Evolutionary conservation across 306 rosid species (phyloP).

Genomic region (Vigna radiata): DNA sequence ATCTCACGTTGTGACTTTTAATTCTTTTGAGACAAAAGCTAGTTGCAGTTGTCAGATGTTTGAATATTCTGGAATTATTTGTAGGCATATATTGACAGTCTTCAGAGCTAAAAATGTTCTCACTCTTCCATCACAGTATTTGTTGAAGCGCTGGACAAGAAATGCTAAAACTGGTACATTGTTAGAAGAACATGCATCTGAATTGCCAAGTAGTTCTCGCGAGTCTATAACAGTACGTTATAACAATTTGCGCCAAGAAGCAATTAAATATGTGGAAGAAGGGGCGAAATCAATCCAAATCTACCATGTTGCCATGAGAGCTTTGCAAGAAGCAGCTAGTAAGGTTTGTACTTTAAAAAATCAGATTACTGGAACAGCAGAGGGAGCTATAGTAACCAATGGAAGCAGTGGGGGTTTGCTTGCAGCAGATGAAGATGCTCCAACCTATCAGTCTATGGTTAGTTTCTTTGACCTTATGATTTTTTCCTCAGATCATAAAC

Average conservation of each 20-base stretch:
- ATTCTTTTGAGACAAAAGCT: conserved; percentile 76
- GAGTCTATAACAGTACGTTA: conserved; percentile 68
- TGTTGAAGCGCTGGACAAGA: conserved; percentile 89
- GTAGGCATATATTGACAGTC: conserved; percentile 86
- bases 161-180: conserved; percentile 71
- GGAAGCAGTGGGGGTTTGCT: conserved; percentile 65
- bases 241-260: conserved; percentile 85
- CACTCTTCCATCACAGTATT: conserved; percentile 82
- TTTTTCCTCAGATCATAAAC: conserved; percentile 14
- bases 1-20: conserved; percentile 72
- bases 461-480: conserved; percentile 49
- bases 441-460: conserved; percentile 61
- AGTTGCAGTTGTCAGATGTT: conserved; percentile 90
- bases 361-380: conserved; percentile 52
- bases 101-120: conserved; percentile 86
- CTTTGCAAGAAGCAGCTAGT: conserved; percentile 80
- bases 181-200: conserved; percentile 61
- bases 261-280: conserved; percentile 86
- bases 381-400: conserved; percentile 57
- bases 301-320: conserved; percentile 83
- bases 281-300: conserved; percentile 88
- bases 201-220: conserved; percentile 54
- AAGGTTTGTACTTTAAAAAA: conserved; percentile 67
- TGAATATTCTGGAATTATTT: conserved; percentile 85
- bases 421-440: conserved; percentile 61